Evolutionary conservation across 345 rosid genomes (phyloP), one percentile per base, ranked within the genome.

Genomic region (Sonneratia caseolaris): DNA sequence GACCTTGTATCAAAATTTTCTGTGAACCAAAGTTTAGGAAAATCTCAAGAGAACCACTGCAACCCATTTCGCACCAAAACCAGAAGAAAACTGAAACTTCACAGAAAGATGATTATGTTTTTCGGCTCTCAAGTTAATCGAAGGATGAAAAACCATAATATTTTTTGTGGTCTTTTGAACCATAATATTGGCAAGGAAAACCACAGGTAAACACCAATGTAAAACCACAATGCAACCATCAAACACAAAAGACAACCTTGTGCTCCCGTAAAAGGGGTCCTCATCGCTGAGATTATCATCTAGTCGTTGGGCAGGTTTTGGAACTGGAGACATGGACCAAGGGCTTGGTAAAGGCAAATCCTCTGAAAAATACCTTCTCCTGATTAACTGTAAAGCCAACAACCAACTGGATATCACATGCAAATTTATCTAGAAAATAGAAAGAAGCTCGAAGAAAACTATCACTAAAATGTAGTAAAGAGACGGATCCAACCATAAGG

Each of bases 311-410:
- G 80, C 75, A 72, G 95, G 70, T 71, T 86, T 81, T 65, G 76
- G 90, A 78, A 40, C 78, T 4, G 93, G 80, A 16, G 96, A 85
- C 64, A 78, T 37, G 24, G 99, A 85, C 99, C 99, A 96, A 36
- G 92, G 81, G 76, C 79, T 89, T 67, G 90, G 76, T 43, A 84
- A 76, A n/a, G 96, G 89, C 74, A 78, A 77, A 49, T 91, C 98
- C 10, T 96, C 98, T 40, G 97, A 82, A 78, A 92, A 91, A 75
- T 96, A 96, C 80, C 99, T 87, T 83, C 97, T 82, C 82, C 98
- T 81, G 78, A 96, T 91, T 84, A 96, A 85, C 99, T 96, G 87
- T 66, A 72, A 78, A 43, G 19, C 42, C 59, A 68, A 38, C 53
- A 27, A n/a, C 5, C 65, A 0, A 24, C 21, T 13, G 19, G 66